Percentiles rank a stretch among this genome's conserved stretches.
Evolutionary conservation across 177 flowering plant genomes (phyloP).

Genomic region (Tripterygium wilfordii): DNA sequence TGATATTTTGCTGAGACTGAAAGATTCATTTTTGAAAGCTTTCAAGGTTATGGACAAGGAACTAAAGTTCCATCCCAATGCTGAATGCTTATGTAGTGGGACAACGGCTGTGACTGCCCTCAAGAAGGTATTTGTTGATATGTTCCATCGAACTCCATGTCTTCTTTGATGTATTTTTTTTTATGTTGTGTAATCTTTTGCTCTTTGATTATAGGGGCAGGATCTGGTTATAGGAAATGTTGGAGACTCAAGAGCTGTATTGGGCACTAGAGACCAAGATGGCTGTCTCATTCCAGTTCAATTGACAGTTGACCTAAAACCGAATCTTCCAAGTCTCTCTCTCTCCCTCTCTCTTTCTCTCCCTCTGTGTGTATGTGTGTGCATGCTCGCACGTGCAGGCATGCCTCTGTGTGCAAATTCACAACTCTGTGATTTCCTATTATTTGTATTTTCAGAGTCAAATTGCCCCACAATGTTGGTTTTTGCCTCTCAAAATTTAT

Average conservation of each 20-base stretch:
- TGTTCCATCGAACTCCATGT: too few species aligned
- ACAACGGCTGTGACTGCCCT: conserved; percentile 27
- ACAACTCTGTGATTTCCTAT: not conserved
- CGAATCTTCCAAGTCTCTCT: conserved; percentile 24
- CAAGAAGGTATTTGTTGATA: conserved; percentile 20
- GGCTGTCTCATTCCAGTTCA: conserved; percentile 23
- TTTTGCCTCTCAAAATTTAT: too few species aligned
- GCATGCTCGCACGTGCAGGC: not conserved
- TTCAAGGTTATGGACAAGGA: conserved; percentile 36
- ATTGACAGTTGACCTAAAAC: conserved; percentile 35
- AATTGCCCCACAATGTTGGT: too few species aligned
- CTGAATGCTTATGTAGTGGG: conserved; percentile 32
- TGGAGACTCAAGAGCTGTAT: conserved; percentile 39
- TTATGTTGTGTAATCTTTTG: too few species aligned
- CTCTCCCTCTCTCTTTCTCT: conserved; percentile 7
- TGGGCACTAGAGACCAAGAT: conserved; percentile 29
- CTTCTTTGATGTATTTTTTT: too few species aligned
- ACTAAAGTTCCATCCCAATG: conserved; percentile 20
- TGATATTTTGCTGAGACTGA: conserved; percentile 10
- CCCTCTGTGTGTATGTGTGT: too few species aligned
- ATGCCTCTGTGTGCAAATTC: not conserved
- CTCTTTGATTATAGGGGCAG: conserved; percentile 17
- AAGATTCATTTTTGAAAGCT: conserved; percentile 25
- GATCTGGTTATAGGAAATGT: conserved; percentile 29
- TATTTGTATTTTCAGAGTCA: too few species aligned